Evolutionary conservation across 768 basidiomycete species (phyloP).

Genomic region (Dentipellis sp.): DNA sequence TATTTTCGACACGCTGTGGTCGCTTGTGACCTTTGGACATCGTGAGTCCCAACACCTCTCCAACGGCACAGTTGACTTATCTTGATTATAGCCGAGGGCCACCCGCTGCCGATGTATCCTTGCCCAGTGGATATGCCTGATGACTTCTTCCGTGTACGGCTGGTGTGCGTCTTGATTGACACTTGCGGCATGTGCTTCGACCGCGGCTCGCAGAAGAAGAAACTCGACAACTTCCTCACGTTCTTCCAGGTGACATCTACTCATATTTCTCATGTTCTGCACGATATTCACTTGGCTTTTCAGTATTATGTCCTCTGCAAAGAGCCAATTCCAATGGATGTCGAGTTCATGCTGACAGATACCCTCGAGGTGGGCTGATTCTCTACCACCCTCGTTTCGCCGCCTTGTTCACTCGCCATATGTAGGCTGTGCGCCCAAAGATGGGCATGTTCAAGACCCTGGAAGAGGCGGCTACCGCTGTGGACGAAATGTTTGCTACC

Average conservation of each 20-base stretch:
- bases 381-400: not conserved
- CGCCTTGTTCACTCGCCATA: constrained; percentile 3
- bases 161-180: constrained; percentile 88
- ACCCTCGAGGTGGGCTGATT: constrained; percentile 66
- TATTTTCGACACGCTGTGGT: constrained; percentile 93
- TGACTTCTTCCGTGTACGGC: constrained; percentile 90
- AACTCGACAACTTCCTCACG: constrained; percentile 83
- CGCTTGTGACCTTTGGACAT: constrained; percentile 90
- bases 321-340: constrained; percentile 87
- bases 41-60: constrained; percentile 44
- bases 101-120: constrained; percentile 70
- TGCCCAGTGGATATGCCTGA: constrained; percentile 84
- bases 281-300: not conserved
- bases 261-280: not conserved
- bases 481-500: constrained; percentile 81
- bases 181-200: constrained; percentile 98
- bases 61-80: not conserved
- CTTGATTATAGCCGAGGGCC: constrained; percentile 62
- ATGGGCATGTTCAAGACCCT: constrained; percentile 58
- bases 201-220: constrained; percentile 84
- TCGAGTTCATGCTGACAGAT: constrained; percentile 94
- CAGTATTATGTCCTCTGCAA: constrained; percentile 89
- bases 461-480: constrained; percentile 79
- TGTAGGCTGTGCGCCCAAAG: constrained; percentile 81
- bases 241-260: constrained; percentile 76